phyloP scores from a whole-genome alignment of 2,329 filamentous ascomycete genomes.

The Ophidiomyces ophidiicola region DNA sequence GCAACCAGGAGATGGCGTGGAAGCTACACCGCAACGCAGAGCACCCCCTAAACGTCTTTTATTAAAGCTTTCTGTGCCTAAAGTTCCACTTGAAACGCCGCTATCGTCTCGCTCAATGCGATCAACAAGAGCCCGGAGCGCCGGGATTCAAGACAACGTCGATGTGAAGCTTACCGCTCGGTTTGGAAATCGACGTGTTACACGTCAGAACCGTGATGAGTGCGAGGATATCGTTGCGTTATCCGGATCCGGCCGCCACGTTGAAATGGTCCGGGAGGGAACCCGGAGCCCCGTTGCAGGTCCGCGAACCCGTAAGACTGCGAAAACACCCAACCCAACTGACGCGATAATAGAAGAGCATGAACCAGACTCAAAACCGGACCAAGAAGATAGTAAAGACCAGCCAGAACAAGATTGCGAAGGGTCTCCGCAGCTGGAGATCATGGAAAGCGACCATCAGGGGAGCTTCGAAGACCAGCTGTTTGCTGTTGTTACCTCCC shows the following conservation, averaged over 20 bases:
- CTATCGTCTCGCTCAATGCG: slow-evolving; percentile 18
- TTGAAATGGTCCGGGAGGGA: slow-evolving; percentile 41
- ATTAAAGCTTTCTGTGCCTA: slow-evolving; percentile 12
- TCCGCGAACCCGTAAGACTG: slow-evolving; percentile 7
- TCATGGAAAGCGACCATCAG: slow-evolving; percentile 32
- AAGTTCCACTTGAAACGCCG: slow-evolving; percentile 14
- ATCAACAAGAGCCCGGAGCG: slow-evolving; percentile 22
- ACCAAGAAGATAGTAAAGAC: neutral
- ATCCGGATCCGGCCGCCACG: slow-evolving; percentile 48
- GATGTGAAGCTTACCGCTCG: slow-evolving; percentile 11
- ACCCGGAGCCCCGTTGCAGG: slow-evolving; percentile 39
- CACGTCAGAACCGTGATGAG: slow-evolving; percentile 47
- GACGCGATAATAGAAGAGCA: slow-evolving; percentile 44
- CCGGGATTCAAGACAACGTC: slow-evolving; percentile 18
- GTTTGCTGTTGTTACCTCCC: slow-evolving; percentile 16
- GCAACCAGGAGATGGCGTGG: slow-evolving; percentile 14
- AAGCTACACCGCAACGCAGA: slow-evolving; percentile 20
- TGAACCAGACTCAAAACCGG: slow-evolving; percentile 32
- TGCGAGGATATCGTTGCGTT: slow-evolving; percentile 46
- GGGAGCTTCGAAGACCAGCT: slow-evolving; percentile 25
- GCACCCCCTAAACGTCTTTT: slow-evolving; percentile 19
- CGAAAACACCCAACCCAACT: slow-evolving; percentile 20
- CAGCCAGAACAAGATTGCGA: slow-evolving; percentile 2
- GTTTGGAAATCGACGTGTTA: slow-evolving; percentile 39
- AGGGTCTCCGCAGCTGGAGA: slow-evolving; percentile 30